Evolutionary conservation across 1,139 yeast species (phyloP).

Genomic region (Candida pseudoviswanathii): DNA sequence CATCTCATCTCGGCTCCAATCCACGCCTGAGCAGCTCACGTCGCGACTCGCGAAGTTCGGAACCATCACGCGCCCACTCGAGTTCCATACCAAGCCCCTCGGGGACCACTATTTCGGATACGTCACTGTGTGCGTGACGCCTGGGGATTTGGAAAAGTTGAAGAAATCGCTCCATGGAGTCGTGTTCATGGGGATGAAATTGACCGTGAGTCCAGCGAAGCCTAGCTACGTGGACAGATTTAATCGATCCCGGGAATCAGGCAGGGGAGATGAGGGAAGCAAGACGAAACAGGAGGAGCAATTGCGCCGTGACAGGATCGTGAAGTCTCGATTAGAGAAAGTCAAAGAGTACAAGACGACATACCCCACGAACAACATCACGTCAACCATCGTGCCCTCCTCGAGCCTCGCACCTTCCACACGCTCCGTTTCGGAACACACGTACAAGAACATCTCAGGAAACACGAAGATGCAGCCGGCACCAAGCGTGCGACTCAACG

Average conservation of each 20-base stretch:
- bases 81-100: slow-evolving; percentile 51
- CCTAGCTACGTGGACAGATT: slow-evolving; percentile 39
- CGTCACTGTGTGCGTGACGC: slow-evolving; percentile 56
- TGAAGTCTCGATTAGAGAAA: slow-evolving; percentile 44
- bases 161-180: slow-evolving; percentile 66
- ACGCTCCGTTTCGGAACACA: slow-evolving; percentile 27
- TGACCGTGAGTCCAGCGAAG: slow-evolving; percentile 54
- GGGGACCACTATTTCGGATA: slow-evolving; percentile 65
- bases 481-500: slow-evolving; percentile 30
- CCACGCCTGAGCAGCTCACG: slow-evolving; percentile 44
- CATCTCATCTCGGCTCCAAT: slow-evolving; percentile 55
- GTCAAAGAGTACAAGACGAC: slow-evolving; percentile 42
- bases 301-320: slow-evolving; percentile 30
- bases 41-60: slow-evolving; percentile 55
- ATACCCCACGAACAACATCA: slow-evolving; percentile 27
- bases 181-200: slow-evolving; percentile 70
- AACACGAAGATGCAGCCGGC: slow-evolving; percentile 36
- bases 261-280: neutral
- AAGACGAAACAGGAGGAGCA: slow-evolving; percentile 38
- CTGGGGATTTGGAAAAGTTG: slow-evolving; percentile 48
- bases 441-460: slow-evolving; percentile 33
- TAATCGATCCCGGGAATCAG: slow-evolving; percentile 23
- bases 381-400: slow-evolving; percentile 19
- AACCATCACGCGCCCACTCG: slow-evolving; percentile 40
- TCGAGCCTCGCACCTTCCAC: slow-evolving; percentile 20